These are phyloP conservation scores for Phytophthora aleatoria DNA, from an alignment of 352 stramenopile species.

Conservation along the genomic window DNA sequence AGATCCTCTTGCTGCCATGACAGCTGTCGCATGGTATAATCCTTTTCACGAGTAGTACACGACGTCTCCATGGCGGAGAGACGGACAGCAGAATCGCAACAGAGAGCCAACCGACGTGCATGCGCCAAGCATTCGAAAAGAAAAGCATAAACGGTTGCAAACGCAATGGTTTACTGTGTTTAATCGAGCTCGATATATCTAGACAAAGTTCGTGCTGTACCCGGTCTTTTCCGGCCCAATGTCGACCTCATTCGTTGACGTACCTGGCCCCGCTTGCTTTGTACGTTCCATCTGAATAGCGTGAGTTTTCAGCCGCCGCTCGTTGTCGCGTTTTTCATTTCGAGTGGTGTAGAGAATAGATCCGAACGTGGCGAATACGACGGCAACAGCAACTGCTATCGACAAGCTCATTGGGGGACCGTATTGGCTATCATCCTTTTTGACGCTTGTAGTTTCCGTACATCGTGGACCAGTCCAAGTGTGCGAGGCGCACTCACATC, in stretches of 20 bases:
- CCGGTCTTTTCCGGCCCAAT: slow-evolving; percentile 2
- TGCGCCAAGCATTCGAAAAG: too few relatives aligned
- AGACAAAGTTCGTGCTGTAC: slow-evolving; percentile 22
- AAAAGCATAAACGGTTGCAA: too few relatives aligned
- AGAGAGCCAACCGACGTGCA: too few relatives aligned
- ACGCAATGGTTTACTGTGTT: not conserved
- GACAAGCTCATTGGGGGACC: slow-evolving; percentile 23
- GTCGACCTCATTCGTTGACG: not conserved
- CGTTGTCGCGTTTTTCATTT: slow-evolving; percentile 6
- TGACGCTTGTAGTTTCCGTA: slow-evolving; percentile 30
- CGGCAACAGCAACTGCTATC: slow-evolving; percentile 9
- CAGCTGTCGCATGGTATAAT: too few relatives aligned
- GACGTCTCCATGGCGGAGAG: too few relatives aligned
- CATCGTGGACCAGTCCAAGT: slow-evolving; percentile 38
- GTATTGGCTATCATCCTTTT: slow-evolving; percentile 16
- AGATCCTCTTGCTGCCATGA: too few relatives aligned
- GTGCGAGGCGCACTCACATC: slow-evolving; percentile 32
- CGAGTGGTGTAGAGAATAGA: slow-evolving; percentile 5
- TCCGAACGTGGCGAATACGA: slow-evolving; percentile 11
- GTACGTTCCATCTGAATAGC: slow-evolving; percentile 4
- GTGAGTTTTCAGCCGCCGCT: slow-evolving; percentile 9
- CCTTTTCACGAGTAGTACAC: too few relatives aligned
- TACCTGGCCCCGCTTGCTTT: not conserved
- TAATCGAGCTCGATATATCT: not conserved
- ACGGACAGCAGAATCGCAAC: too few relatives aligned